Evolutionary conservation across 2,329 filamentous ascomycete genomes (phyloP).

Genomic region (Magnaporthiopsis rhizophila): DNA sequence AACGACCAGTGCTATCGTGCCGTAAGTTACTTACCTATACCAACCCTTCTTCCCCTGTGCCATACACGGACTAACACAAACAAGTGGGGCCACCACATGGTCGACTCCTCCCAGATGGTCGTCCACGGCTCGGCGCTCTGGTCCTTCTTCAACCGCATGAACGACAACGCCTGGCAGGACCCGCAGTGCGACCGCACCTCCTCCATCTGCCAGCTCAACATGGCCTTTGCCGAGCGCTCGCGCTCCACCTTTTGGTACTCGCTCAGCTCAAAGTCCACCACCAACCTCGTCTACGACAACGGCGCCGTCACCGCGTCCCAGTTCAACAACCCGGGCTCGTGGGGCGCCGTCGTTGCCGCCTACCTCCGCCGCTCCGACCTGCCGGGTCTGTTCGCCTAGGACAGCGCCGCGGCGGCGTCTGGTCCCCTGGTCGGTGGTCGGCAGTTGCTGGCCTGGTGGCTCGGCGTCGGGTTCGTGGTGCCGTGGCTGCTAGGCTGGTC

Average conservation of each 20-base stretch:
- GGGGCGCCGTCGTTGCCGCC: conserved; percentile 3
- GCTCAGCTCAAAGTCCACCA: conserved; percentile 20
- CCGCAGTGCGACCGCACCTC: conserved; percentile 16
- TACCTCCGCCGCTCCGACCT: conserved; percentile 1
- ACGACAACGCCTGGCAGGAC: conserved; percentile 11
- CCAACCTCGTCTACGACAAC: conserved; percentile 21
- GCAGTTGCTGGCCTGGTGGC: not conserved
- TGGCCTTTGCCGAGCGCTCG: conserved; percentile 19
- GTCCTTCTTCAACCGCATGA: conserved; percentile 31
- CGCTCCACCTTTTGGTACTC: conserved; percentile 20
- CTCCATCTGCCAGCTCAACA: conserved; percentile 20
- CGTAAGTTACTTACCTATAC: not conserved
- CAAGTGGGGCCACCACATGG: conserved; percentile 25
- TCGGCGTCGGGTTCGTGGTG: not conserved
- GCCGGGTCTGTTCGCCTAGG: not conserved
- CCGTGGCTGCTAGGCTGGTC: not conserved
- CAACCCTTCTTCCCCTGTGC: no score
- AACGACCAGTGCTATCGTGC: conserved; percentile 21
- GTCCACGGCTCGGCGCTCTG: conserved; percentile 35
- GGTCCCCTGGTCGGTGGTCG: not conserved
- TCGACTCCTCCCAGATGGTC: conserved; percentile 28
- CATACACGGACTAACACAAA: not conserved
- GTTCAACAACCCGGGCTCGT: conserved; percentile 2
- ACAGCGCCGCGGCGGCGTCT: not conserved
- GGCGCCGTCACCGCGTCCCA: not conserved